phyloP scores from a whole-genome alignment of 345 rosid genomes.

The Lumnitzera racemosa region DNA sequence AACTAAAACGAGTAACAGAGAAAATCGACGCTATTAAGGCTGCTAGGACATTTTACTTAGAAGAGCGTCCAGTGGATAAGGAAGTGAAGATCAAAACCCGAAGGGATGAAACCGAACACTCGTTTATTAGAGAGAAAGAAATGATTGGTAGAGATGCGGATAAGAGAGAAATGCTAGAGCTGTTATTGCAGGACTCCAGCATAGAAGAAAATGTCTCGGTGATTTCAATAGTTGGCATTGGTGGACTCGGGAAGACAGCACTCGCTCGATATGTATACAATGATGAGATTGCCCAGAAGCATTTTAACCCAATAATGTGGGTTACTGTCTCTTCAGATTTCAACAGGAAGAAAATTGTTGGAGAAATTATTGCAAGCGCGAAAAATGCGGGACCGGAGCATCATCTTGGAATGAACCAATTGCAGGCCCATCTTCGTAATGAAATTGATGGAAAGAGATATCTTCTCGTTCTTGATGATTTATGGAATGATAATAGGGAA shows the following conservation, averaged over 20 bases:
- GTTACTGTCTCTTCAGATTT: conserved; percentile 1
- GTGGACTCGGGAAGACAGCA: conserved; percentile 13
- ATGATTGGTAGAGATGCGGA: conserved; percentile 4
- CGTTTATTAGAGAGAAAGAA: background rate
- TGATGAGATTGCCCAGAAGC: background rate
- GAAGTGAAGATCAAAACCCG: background rate
- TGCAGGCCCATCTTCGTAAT: background rate
- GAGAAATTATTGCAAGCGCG: background rate
- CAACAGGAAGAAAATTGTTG: background rate
- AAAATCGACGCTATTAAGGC: background rate
- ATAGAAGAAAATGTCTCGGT: background rate
- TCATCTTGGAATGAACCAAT: conserved; percentile 1
- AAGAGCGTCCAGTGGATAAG: background rate
- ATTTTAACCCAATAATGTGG: conserved; percentile 8
- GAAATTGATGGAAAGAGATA: conserved; percentile 5
- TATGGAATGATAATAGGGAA: conserved; percentile 7
- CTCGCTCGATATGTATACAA: conserved; percentile 9
- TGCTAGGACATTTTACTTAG: background rate
- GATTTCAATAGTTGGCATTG: conserved; percentile 12
- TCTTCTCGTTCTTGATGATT: conserved; percentile 8
- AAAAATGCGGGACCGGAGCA: background rate
- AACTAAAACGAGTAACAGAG: background rate
- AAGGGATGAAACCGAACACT: conserved; percentile 3
- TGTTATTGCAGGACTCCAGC: background rate
- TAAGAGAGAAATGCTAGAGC: background rate